Base-by-base conservation (phyloP, 176 grass and related monocot species). In the Rhipidocladum racemiflorum region DNA sequence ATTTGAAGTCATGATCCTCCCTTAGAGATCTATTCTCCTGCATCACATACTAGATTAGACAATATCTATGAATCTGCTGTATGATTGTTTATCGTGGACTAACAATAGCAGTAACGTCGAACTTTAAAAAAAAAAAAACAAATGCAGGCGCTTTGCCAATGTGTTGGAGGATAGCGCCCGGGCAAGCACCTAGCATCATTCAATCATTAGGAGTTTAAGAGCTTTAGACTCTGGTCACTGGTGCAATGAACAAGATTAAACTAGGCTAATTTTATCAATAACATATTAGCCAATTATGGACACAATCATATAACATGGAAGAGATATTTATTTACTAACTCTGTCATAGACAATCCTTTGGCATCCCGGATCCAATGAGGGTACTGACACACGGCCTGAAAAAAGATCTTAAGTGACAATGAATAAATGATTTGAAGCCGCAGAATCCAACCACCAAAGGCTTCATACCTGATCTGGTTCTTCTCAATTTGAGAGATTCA, bases 361-460 rank as follows among this genome's bases (percentile, higher is more conserved):
- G 17, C 36, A 72, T 24, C 71, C 77, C 24, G 4, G 1, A 77
- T 85, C 56, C 56, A 89, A 48, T 16, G 2, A 0, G 16, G 88
- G 88, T 23, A 89, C 78, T 18, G 82, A 12, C 49, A 89, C 28
- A 21, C 88, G 88, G 59, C 88, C 78, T 86, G 83, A 38, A 71
- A 81, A 81, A 29, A 36, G 21, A 18, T n/a, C 57, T 59, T 79
- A 16, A 70, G 78, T 25, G 18, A 27, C 6, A 55, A 70, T 25
- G 25, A 46, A 51, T 70, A 82, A n/a, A 77, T 76, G 48, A 40
- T 65, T 64, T 77, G 9, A 76, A 77, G 21, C 39, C 59, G 57
- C 28, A 85, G 8, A 84, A 27, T 27, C 1, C 35, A 54, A 51
- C 53, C 40, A 34, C 24, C 17, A 25, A 75, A 89, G 53, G 75